Conservation (phyloP, 108 stramenopile species). For the Cyclostephanos tholiformis region DNA sequence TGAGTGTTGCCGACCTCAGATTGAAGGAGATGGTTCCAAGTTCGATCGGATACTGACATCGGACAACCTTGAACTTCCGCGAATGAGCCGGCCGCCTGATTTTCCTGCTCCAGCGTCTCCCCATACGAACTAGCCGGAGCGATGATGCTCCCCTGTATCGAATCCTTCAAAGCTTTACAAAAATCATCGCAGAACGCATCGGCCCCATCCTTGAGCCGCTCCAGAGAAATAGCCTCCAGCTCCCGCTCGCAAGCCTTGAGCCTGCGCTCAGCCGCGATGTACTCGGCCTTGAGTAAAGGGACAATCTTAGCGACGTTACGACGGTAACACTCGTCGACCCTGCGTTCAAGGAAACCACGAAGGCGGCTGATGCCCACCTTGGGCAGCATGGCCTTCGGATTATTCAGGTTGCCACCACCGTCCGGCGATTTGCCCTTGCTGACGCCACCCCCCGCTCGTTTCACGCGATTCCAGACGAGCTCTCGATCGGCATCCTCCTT, state of each 20-base stretch:
- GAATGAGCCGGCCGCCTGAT: constrained; percentile 81
- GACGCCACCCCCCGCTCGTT: constrained; percentile 25
- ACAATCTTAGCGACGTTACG: constrained; percentile 92
- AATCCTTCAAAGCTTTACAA: constrained; percentile 64
- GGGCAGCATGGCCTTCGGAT: constrained; percentile 50
- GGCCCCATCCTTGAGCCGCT: constrained; percentile 76
- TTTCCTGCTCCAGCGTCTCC: constrained; percentile 87
- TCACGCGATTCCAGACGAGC: constrained; percentile 47
- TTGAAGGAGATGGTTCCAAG: constrained; percentile 67
- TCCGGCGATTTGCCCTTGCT: constrained; percentile 19
- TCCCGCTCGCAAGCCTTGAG: constrained; percentile 78
- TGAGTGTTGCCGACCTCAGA: constrained; percentile 69
- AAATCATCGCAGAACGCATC: constrained; percentile 90
- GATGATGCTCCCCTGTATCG: constrained; percentile 85
- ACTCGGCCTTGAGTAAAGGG: constrained; percentile 87
- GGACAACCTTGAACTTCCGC: constrained; percentile 67
- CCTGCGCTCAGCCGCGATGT: constrained; percentile 60
- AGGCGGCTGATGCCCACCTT: constrained; percentile 79
- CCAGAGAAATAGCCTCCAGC: constrained; percentile 82
- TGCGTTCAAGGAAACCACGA: constrained; percentile 84
- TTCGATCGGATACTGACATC: constrained; percentile 75
- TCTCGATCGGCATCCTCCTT: constrained; percentile 63
- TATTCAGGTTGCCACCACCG: constrained; percentile 10
- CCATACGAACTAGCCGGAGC: constrained; percentile 85
- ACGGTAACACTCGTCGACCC: constrained; percentile 90